These are phyloP conservation scores for Salinomyces thailandicus DNA, from an alignment of 2,329 filamentous ascomycete species.

Conservation along the genomic window DNA sequence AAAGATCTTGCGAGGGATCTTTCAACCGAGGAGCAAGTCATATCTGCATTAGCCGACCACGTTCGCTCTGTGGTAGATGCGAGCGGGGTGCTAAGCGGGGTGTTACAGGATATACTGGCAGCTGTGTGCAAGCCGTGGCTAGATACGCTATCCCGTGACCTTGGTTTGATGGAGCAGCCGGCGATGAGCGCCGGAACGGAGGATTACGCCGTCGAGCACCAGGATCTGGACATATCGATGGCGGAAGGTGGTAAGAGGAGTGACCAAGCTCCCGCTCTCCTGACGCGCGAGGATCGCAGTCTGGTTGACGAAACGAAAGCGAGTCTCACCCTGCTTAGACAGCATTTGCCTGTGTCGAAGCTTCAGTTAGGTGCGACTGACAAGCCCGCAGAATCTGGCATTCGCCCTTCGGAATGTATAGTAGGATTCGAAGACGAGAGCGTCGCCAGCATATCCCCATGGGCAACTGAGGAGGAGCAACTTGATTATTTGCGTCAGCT, in stretches of 20 bases:
- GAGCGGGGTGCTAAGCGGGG: not conserved
- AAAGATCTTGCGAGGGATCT: not conserved
- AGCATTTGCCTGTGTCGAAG: conserved; percentile 58
- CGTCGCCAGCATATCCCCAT: not conserved
- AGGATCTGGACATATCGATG: not conserved
- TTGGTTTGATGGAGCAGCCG: not conserved
- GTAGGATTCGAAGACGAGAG: not conserved
- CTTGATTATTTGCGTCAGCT: not conserved
- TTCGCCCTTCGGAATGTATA: no score
- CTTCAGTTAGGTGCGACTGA: not conserved
- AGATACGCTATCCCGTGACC: not conserved
- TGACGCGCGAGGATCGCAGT: conserved; percentile 51
- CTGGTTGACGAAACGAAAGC: conserved; percentile 70
- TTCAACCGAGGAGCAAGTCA: not conserved
- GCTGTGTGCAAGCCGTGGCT: not conserved
- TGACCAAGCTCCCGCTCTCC: conserved; percentile 10
- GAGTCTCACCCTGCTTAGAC: conserved; percentile 62
- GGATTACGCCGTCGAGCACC: not conserved
- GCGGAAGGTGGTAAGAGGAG: not conserved
- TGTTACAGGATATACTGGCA: not conserved
- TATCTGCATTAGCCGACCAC: not conserved
- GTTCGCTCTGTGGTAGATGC: not conserved
- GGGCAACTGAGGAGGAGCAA: not conserved
- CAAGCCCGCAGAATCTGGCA: not conserved
- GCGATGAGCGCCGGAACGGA: not conserved